A percentile compares a stretch with the other conserved stretches of the same genome.
These are phyloP conservation scores for Salvia splendens DNA, from an alignment of 257 asterid species.

Conservation along the genomic window DNA sequence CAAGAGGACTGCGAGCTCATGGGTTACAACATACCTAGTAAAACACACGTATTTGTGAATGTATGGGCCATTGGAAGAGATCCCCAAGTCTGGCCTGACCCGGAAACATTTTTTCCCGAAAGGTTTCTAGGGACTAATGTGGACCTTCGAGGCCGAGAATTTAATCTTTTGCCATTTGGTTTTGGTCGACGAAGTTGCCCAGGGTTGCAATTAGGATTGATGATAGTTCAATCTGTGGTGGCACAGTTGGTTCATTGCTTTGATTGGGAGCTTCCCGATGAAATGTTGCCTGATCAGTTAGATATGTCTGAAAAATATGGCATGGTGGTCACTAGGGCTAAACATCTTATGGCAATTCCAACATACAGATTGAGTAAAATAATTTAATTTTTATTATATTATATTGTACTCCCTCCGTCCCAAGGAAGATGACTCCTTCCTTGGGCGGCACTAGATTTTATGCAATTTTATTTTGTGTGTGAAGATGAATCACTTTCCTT, in stretches of 20 bases:
- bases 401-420: too few species aligned
- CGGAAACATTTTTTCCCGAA: background rate
- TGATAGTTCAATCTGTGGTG: background rate
- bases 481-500: too few species aligned
- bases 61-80: conserved; percentile 4
- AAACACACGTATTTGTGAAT: background rate
- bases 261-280: conserved; percentile 20
- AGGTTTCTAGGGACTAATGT: background rate
- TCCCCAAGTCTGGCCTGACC: background rate
- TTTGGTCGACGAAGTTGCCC: conserved; percentile 2
- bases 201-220: conserved; percentile 7
- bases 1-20: background rate
- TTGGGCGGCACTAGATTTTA: too few species aligned
- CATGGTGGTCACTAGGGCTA: conserved; percentile 23
- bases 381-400: too few species aligned
- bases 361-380: background rate
- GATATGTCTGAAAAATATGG: conserved; percentile 4
- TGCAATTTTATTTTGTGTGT: too few species aligned
- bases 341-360: conserved; percentile 29
- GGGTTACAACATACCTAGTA: background rate
- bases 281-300: background rate
- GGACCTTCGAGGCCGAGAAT: background rate
- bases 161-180: background rate
- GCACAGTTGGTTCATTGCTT: conserved; percentile 10
- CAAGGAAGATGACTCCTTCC: too few species aligned